Evolutionary conservation across 768 basidiomycete genomes (phyloP), one percentile per base, ranked within the genome.

Genomic region (Boletus insuetus): DNA sequence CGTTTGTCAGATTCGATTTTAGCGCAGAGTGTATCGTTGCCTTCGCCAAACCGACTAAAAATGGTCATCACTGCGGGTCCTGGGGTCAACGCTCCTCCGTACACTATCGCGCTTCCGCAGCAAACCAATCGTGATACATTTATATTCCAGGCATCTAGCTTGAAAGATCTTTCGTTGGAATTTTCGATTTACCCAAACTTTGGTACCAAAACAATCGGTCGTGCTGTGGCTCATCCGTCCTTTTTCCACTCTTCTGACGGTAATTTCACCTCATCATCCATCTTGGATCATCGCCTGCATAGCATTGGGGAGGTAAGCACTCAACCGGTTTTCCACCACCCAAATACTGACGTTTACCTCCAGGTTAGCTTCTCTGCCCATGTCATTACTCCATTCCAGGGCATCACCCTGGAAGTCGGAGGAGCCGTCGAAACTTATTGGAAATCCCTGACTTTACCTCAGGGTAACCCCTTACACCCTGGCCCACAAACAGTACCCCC

Each of bases 351-450:
- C 22, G 39, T 42, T 53, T 43, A 17, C 44, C 45, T 53, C 50
- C 55, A 94, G 91, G 87, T 98, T 22, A 83, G 87, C 47, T 95
- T 98, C 70, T 93, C 93, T 64, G 79, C 92, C 32, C 90, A 84
- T 63, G 82, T 94, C 54, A 84, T 96, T 58, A 87, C 85, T 10
- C 89, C 94, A 1, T 98, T 98, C 74, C 84, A 87, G 54, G 94
- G 91, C 3, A 92, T 94, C 46, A 93, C 93, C 54, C 79, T 98
- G 13, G 92, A 95, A 73, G 89, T 98, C 51, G 95, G 94, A 22
- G 96, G 97, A 24, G 86, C 91, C 49, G 82, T 98, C 29, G 95
- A 98, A 74, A 99, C 96, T 0, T 99, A 99, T 70, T 99, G 97
- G 97, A 98, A 98, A 74, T 95, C 94, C 73, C 16, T 72, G 68